Conservation (phyloP, 495 filamentous ascomycete genomes). For the Podospora pseudoanserina region DNA sequence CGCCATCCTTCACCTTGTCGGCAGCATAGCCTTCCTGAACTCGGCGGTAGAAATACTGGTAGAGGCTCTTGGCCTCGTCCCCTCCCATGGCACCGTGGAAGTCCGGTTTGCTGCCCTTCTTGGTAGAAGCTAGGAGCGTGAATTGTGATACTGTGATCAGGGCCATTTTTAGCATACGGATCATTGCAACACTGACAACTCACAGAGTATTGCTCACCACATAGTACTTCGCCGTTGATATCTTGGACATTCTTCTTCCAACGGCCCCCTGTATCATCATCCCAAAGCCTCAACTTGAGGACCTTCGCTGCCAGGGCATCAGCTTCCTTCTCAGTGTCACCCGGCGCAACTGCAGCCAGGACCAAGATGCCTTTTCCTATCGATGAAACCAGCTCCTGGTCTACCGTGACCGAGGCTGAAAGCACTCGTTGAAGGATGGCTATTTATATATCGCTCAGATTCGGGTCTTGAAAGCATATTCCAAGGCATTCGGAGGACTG, state of each 20-base stretch:
- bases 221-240: constrained; percentile 84
- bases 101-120: constrained; percentile 91
- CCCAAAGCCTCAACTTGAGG: constrained; percentile 85
- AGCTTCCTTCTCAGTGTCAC: constrained; percentile 85
- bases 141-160: constrained; percentile 83
- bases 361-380: constrained; percentile 90
- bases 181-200: neutral
- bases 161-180: neutral
- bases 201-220: constrained; percentile 54
- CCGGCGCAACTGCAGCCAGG: constrained; percentile 83
- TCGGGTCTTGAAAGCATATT: neutral
- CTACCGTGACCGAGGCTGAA: constrained; percentile 98
- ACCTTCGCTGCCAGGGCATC: constrained; percentile 80
- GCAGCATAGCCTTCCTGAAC: constrained; percentile 67
- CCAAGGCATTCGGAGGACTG: neutral
- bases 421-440: constrained; percentile 93
- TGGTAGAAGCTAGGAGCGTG: constrained; percentile 85
- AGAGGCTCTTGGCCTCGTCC: constrained; percentile 72
- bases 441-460: constrained; percentile 32
- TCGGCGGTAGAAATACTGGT: constrained; percentile 75
- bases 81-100: constrained; percentile 85
- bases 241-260: constrained; percentile 89
- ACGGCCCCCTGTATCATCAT: constrained; percentile 67
- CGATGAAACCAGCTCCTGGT: constrained; percentile 79
- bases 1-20: constrained; percentile 85